Percentiles rank a stretch among this genome's conserved stretches.
phyloP scores from a whole-genome alignment of 2,329 filamentous ascomycete genomes.

The Cadophora sp. region DNA sequence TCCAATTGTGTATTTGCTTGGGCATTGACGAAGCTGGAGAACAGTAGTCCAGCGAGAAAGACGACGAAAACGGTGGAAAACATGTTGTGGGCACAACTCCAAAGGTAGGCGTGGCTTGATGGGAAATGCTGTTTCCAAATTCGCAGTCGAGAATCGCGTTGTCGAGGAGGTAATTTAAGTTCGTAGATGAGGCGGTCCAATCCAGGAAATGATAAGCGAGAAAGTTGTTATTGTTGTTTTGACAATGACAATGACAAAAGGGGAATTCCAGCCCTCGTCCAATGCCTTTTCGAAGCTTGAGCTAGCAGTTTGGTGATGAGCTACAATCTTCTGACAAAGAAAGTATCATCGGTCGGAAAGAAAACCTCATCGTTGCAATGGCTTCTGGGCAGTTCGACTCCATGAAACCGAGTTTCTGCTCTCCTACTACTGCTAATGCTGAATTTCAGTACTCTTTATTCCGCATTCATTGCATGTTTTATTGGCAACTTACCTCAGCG shows the following conservation, averaged over 20 bases:
- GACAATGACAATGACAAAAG: background rate
- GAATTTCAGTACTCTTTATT: too few species aligned
- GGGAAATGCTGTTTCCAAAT: background rate
- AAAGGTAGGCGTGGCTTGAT: background rate
- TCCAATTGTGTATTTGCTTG: background rate
- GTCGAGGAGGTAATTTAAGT: background rate
- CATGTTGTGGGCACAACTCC: background rate
- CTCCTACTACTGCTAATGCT: too few species aligned
- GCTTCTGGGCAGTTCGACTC: background rate
- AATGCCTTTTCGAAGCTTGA: background rate
- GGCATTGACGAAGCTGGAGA: background rate
- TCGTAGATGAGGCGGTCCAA: background rate
- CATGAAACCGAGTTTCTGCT: background rate
- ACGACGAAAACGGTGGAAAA: background rate
- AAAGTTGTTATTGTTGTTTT: conserved; percentile 30
- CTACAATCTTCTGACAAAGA: background rate
- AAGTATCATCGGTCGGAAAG: background rate
- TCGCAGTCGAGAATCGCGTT: background rate
- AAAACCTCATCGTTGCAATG: background rate
- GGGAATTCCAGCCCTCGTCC: background rate
- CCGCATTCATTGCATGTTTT: too few species aligned
- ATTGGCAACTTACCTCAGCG: too few species aligned
- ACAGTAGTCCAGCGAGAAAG: background rate
- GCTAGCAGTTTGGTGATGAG: background rate
- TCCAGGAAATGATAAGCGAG: conserved; percentile 3